Conservation (phyloP, 495 filamentous ascomycete species). For the Penicillium antarcticum region DNA sequence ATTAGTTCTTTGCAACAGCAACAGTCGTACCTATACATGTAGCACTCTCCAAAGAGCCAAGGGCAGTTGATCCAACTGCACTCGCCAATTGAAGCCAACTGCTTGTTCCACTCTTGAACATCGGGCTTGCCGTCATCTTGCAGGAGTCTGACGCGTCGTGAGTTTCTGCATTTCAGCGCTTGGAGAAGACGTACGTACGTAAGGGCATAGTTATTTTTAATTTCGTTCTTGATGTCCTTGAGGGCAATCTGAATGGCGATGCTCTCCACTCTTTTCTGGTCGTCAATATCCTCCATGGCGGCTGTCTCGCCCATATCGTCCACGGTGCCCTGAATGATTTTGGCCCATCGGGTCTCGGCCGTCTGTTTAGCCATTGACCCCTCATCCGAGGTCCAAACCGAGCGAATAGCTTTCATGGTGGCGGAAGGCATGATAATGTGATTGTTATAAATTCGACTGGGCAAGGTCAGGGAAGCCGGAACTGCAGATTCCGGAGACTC, state of each 20-base stretch:
- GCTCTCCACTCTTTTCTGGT: constrained; percentile 60
- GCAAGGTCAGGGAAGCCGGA: background rate
- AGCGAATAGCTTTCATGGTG: constrained; percentile 3
- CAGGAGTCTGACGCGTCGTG: constrained; percentile 53
- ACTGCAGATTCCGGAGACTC: constrained; percentile 2
- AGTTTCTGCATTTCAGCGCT: background rate
- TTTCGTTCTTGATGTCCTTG: constrained; percentile 76
- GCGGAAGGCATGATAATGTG: constrained; percentile 7
- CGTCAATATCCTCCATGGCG: constrained; percentile 28
- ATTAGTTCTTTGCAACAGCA: background rate
- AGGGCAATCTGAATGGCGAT: constrained; percentile 70
- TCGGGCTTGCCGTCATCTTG: constrained; percentile 69
- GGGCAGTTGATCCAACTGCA: constrained; percentile 73
- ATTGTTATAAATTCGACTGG: constrained; percentile 1
- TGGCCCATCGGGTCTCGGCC: constrained; percentile 7
- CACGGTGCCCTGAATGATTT: constrained; percentile 60
- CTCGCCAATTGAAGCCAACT: constrained; percentile 60
- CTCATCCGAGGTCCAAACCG: constrained; percentile 8
- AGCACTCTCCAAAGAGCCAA: constrained; percentile 85
- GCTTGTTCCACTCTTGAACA: constrained; percentile 68
- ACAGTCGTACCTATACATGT: constrained; percentile 65
- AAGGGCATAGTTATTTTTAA: constrained; percentile 72
- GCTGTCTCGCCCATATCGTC: constrained; percentile 36
- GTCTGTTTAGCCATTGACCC: constrained; percentile 8
- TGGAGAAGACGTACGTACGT: constrained; percentile 45